phyloP scores from a whole-genome alignment of 768 basidiomycete species.

The Serendipita sp. region DNA sequence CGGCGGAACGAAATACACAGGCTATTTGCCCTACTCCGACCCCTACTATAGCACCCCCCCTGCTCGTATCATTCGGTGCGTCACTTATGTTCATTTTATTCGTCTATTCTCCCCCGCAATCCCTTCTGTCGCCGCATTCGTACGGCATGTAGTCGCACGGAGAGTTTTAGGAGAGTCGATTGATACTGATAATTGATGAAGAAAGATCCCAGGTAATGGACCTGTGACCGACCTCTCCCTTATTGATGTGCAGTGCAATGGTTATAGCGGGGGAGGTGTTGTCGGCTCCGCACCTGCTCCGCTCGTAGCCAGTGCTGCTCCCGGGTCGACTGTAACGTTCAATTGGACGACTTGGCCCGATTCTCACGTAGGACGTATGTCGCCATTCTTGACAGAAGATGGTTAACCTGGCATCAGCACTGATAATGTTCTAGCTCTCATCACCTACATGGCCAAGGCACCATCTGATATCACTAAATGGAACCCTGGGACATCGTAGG shows the following conservation, averaged over 20 bases:
- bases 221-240: slow-evolving; percentile 25
- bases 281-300: slow-evolving; percentile 26
- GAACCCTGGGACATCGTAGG: slow-evolving; percentile 26
- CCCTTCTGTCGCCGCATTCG: too few species aligned
- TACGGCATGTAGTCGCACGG: too few species aligned
- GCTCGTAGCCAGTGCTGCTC: slow-evolving; percentile 25
- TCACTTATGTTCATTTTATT: slow-evolving; percentile 8
- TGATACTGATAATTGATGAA: not conserved
- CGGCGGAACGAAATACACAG: slow-evolving; percentile 21
- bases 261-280: slow-evolving; percentile 18
- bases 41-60: slow-evolving; percentile 23
- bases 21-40: slow-evolving; percentile 12
- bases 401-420: not conserved
- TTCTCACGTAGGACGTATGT: slow-evolving; percentile 13
- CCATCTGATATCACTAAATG: slow-evolving; percentile 29
- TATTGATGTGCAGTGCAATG: slow-evolving; percentile 24
- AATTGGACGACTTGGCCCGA: slow-evolving; percentile 27
- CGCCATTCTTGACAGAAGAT: not conserved
- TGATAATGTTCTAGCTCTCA: slow-evolving; percentile 19
- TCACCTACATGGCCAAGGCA: slow-evolving; percentile 33
- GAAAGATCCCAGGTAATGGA: slow-evolving; percentile 15
- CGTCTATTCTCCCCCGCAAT: not conserved
- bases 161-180: too few species aligned
- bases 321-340: slow-evolving; percentile 25
- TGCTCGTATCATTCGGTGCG: slow-evolving; percentile 27